These are phyloP conservation scores for Suhomyces bribrorum DNA, from an alignment of 1,139 yeast species.

Conservation along the genomic window DNA sequence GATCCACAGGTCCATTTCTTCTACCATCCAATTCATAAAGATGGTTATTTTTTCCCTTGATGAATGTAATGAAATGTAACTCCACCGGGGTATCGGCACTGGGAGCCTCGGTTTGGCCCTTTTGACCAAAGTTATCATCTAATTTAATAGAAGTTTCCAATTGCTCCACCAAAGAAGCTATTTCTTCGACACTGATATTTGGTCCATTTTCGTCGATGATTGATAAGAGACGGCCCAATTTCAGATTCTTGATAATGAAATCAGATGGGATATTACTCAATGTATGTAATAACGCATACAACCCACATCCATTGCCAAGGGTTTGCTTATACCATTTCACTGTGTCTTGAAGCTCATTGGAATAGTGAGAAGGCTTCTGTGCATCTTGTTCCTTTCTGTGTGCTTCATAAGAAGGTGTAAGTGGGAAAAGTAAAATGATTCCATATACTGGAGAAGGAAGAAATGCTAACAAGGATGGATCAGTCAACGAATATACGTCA, in stretches of 20 bases:
- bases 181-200: slow-evolving; percentile 19
- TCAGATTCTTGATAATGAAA: slow-evolving; percentile 38
- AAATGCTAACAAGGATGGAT: slow-evolving; percentile 73
- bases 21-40: slow-evolving; percentile 90
- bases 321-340: slow-evolving; percentile 80
- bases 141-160: slow-evolving; percentile 48
- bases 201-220: slow-evolving; percentile 8
- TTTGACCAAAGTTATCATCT: slow-evolving; percentile 60
- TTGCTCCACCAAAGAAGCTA: slow-evolving; percentile 51
- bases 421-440: slow-evolving; percentile 76
- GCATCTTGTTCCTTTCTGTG: slow-evolving; percentile 42
- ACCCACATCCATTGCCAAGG: slow-evolving; percentile 88
- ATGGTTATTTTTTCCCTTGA: slow-evolving; percentile 57
- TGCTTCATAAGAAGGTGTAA: slow-evolving; percentile 61
- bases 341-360: slow-evolving; percentile 19
- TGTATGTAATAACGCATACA: slow-evolving; percentile 82
- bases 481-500: slow-evolving; percentile 84
- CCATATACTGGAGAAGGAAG: slow-evolving; percentile 82
- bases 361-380: slow-evolving; percentile 13
- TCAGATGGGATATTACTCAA: slow-evolving; percentile 62
- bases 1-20: slow-evolving; percentile 70
- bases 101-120: slow-evolving; percentile 85
- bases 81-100: slow-evolving; percentile 61
- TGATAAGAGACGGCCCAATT: slow-evolving; percentile 27
- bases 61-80: slow-evolving; percentile 78